Base-by-base conservation (phyloP, 2,329 filamentous ascomycete species). In the Trichoderma koningiopsis region DNA sequence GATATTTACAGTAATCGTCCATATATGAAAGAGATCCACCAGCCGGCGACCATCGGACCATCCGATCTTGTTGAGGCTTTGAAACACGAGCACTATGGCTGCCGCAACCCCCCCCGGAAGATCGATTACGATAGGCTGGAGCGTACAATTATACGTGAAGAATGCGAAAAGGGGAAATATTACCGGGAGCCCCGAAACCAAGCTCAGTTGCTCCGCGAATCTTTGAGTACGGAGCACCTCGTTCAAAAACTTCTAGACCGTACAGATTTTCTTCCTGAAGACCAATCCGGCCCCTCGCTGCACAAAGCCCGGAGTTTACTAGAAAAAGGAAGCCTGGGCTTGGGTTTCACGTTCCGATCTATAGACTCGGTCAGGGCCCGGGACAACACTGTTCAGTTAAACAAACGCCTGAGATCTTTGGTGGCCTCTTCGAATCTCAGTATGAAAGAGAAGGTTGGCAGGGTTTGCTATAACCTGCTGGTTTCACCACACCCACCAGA, bases 391-490 rank as follows among this genome's bases (percentile, higher is more conserved):
- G 11, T 63, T 3, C 6, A 33, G 8, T 66, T 81, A 22, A 81
- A 81, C 68, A 69, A 69, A 55, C 73, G 73, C 4, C 70, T 81
- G 14, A 73, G 79, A 43, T 56, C 74, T n/a, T 72, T 79, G 19
- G 68, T 79, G 22, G 68, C 72, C 16, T 71, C 75, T 4, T 40
- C 72, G 1, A 55, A 72, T 3, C 71, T 79, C 6, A 68, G 64
- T 33, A 68, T 78, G 6, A 78, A 77, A 64, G 79, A 81, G 64
- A 78, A 73, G 67, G 75, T 81, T 33, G 80, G 78, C 52, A 76
- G 76, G 49, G 81, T 89, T 64, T 88, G 86, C 77, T 89, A 90
- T 78, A 93, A 92, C 75, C 80, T 96, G 3, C 83, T 93, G 19
- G 81, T 88, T 4, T 88, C 87, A 2, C 77, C 84, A 2, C 82